A percentile compares a stretch with the other conserved stretches of the same genome.
Conservation (phyloP, 1,139 yeast genomes). For the Zygoascus meyerae region DNA sequence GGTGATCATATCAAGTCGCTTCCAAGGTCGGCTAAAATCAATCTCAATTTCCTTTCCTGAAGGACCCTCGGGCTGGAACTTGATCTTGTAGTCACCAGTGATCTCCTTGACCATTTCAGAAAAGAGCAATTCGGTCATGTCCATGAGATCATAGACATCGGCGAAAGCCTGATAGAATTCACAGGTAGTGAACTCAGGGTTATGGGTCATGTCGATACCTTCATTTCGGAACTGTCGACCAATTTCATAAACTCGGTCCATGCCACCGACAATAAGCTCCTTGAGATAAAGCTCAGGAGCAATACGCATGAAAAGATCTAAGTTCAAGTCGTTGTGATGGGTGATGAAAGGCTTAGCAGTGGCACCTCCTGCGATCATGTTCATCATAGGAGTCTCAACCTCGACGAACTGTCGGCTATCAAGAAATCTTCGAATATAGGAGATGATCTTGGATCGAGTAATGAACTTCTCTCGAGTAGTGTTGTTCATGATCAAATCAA, state of each 20-base stretch:
- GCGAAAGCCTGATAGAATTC: constrained; percentile 96
- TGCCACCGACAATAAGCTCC: constrained; percentile 96
- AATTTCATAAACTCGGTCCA: constrained; percentile 96
- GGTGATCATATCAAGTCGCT: constrained; percentile 95
- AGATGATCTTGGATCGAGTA: constrained; percentile 82
- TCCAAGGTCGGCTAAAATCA: constrained; percentile 96
- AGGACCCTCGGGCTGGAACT: constrained; percentile 87
- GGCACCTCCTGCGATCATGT: constrained; percentile 98
- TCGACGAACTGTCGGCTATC: constrained; percentile 83
- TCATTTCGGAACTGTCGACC: constrained; percentile 99
- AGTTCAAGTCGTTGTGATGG: constrained; percentile 92
- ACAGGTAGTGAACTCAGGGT: constrained; percentile 97
- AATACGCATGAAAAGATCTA: constrained; percentile 97
- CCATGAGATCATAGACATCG: constrained; percentile 93
- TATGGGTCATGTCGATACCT: constrained; percentile 96
- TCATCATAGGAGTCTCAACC: constrained; percentile 99
- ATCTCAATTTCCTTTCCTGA: constrained; percentile 71
- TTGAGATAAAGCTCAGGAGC: constrained; percentile 97
- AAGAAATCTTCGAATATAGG: constrained; percentile 79
- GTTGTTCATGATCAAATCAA: constrained; percentile 79
- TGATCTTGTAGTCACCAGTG: constrained; percentile 79
- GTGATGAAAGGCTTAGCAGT: constrained; percentile 97
- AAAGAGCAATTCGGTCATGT: constrained; percentile 87
- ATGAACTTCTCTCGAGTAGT: constrained; percentile 70
- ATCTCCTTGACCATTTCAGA: constrained; percentile 97